Percentiles rank a stretch among this genome's conserved stretches.
These are phyloP conservation scores for Beta corolliflora DNA, from an alignment of 179 eudicot genomes.

Conservation along the genomic window DNA sequence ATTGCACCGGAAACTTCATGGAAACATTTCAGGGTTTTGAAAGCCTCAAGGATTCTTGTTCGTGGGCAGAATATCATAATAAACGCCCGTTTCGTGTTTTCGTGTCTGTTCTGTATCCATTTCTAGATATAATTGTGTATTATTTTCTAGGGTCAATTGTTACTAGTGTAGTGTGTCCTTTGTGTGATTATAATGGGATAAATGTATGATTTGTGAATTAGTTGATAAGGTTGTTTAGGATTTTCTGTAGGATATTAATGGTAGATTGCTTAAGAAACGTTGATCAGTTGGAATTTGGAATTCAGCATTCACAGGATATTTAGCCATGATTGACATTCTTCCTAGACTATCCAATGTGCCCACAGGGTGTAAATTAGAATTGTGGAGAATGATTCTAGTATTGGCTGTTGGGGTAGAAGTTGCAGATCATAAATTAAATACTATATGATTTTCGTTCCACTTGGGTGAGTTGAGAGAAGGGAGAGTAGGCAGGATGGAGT, in stretches of 20 bases:
- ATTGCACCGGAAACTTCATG: too few relatives aligned
- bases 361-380: background rate
- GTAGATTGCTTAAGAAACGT: background rate
- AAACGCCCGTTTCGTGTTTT: too few relatives aligned
- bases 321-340: background rate
- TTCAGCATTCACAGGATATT: background rate
- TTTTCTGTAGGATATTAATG: background rate
- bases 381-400: background rate
- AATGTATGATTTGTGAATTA: background rate
- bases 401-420: background rate
- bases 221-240: background rate
- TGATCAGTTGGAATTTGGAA: background rate
- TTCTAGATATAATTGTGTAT: too few relatives aligned
- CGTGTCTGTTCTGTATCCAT: too few relatives aligned
- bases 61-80: too few relatives aligned
- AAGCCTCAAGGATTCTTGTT: too few relatives aligned
- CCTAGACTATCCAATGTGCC: background rate
- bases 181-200: background rate
- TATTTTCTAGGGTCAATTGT: too few relatives aligned
- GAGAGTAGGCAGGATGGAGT: too few relatives aligned
- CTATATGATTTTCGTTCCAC: too few relatives aligned
- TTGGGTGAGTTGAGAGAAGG: too few relatives aligned
- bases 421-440: background rate
- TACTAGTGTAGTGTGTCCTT: background rate
- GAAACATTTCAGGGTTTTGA: too few relatives aligned